Percentiles rank a stretch among this genome's conserved stretches.
Conservation (phyloP, 331 rosid species). For the Arachis monticola region DNA sequence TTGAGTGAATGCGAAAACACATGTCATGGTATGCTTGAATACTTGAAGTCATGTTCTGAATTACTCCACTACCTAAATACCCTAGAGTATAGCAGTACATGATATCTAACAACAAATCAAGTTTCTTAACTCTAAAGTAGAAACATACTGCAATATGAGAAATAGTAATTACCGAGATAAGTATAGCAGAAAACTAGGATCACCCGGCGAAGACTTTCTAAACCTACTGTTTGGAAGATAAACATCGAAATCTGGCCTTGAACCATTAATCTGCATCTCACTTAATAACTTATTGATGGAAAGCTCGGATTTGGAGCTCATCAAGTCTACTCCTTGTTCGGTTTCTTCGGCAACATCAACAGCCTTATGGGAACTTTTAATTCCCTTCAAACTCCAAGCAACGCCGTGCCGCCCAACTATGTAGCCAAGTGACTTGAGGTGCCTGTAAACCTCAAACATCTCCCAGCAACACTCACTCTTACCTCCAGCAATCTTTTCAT, state of each 20-base stretch:
- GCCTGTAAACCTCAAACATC: conserved; percentile 77
- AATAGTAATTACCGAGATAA: conserved; percentile 69
- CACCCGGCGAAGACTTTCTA: conserved; percentile 79
- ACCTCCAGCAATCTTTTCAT: conserved; percentile 50
- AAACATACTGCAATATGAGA: conserved; percentile 20
- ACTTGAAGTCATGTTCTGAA: not conserved
- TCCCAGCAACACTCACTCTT: conserved; percentile 65
- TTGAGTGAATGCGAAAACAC: not conserved
- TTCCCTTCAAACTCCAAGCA: conserved; percentile 72
- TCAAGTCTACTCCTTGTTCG: conserved; percentile 39
- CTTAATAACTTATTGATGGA: conserved; percentile 52
- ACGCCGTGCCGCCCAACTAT: conserved; percentile 63
- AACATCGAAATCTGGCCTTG: conserved; percentile 67
- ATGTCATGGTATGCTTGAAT: conserved; percentile 19
- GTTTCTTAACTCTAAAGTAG: not conserved
- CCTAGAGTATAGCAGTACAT: not conserved
- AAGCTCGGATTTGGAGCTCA: conserved; percentile 35
- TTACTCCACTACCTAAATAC: not conserved
- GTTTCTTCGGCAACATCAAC: conserved; percentile 42
- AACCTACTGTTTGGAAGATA: conserved; percentile 86
- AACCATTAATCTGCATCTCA: conserved; percentile 55
- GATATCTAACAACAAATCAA: conserved; percentile 16
- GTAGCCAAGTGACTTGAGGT: conserved; percentile 85
- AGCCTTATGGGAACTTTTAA: conserved; percentile 34
- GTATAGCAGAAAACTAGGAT: conserved; percentile 69